phyloP scores from a whole-genome alignment of 1,284 basidiomycete species.

The Papiliotrema terrestris region DNA sequence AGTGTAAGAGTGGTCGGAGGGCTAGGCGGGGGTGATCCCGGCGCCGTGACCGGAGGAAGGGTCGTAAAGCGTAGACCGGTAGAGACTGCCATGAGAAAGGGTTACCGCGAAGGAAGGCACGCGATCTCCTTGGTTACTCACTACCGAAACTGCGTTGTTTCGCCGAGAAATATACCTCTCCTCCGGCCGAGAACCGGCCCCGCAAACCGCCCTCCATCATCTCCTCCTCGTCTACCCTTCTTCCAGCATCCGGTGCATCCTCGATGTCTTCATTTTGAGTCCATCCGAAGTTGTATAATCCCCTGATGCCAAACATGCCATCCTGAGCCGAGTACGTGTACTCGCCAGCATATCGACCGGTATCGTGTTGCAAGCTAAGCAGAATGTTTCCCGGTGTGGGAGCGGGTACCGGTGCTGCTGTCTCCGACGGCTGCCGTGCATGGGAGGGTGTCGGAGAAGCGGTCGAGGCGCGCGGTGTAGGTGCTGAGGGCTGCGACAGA shows the following conservation, averaged over 20 bases:
- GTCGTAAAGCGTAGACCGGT: slow-evolving; percentile 91
- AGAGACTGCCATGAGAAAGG: slow-evolving; percentile 61
- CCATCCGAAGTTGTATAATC: slow-evolving; percentile 88
- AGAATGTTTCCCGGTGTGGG: slow-evolving; percentile 67
- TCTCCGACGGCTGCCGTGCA: slow-evolving; percentile 63
- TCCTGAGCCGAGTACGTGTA: slow-evolving; percentile 94
- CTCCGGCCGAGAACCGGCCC: slow-evolving; percentile 85
- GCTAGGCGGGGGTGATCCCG: slow-evolving; percentile 53
- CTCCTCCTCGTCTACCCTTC: slow-evolving; percentile 83
- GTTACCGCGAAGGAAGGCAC: background rate
- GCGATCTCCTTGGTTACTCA: slow-evolving; percentile 48
- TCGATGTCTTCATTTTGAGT: slow-evolving; percentile 30
- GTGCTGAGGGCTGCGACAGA: slow-evolving; percentile 37
- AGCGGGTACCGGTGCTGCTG: slow-evolving; percentile 46
- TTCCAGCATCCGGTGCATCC: slow-evolving; percentile 42
- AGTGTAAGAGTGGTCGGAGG: slow-evolving; percentile 91
- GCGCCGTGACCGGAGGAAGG: slow-evolving; percentile 53
- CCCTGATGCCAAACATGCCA: slow-evolving; percentile 81
- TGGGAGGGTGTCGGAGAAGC: slow-evolving; percentile 22
- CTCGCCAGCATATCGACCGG: slow-evolving; percentile 88
- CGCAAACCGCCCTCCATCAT: slow-evolving; percentile 82
- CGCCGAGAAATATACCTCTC: slow-evolving; percentile 89
- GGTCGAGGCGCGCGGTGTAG: slow-evolving; percentile 24
- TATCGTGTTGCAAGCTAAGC: slow-evolving; percentile 84
- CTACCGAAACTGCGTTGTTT: slow-evolving; percentile 90